These are phyloP conservation scores for Aspergillus spinulosporus DNA, from an alignment of 2,329 filamentous ascomycete species.

Conservation along the genomic window DNA sequence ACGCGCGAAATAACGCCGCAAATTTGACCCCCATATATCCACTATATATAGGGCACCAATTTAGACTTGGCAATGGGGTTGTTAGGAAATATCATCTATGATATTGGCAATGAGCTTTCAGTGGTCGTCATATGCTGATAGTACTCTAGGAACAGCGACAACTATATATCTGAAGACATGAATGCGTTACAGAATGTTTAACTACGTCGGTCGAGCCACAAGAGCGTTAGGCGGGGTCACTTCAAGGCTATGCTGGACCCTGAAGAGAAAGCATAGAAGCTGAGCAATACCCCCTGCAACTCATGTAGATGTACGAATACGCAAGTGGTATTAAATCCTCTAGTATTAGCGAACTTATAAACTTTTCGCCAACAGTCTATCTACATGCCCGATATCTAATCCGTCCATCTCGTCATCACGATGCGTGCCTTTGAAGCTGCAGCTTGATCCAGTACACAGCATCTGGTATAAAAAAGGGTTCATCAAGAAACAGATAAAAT, in stretches of 20 bases:
- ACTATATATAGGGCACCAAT: too few species aligned
- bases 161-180: too few species aligned
- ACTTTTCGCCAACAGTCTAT: constrained; percentile 8
- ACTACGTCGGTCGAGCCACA: not conserved
- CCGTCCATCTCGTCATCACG: not conserved
- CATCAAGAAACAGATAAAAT: constrained; percentile 2
- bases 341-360: constrained; percentile 12
- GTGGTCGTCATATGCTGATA: not conserved
- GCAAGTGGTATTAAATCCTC: constrained; percentile 6
- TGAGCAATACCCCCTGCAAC: not conserved
- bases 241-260: too few species aligned
- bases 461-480: constrained; percentile 1
- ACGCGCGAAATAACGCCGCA: too few species aligned
- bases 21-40: too few species aligned
- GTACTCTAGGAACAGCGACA: too few species aligned
- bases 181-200: too few species aligned
- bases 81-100: too few species aligned
- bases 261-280: too few species aligned
- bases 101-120: too few species aligned
- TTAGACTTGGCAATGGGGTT: too few species aligned
- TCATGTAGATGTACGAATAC: not conserved
- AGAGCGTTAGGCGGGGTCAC: too few species aligned
- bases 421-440: not conserved
- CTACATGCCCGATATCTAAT: constrained; percentile 7
- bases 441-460: not conserved